These are phyloP conservation scores for Acrodontium crateriforme DNA, from an alignment of 2,329 filamentous ascomycete species.

Conservation along the genomic window DNA sequence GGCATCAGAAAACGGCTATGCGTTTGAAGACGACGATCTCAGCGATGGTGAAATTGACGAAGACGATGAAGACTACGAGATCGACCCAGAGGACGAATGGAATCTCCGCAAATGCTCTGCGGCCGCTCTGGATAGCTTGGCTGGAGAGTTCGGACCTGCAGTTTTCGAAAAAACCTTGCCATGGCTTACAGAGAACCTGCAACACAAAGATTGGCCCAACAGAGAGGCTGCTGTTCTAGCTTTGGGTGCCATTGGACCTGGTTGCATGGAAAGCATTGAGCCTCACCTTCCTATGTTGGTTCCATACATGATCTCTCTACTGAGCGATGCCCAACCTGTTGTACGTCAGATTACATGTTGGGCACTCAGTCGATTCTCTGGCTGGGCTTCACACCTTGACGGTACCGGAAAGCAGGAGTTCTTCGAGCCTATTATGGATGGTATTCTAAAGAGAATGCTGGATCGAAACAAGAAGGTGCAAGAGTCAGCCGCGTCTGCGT, in stretches of 20 bases:
- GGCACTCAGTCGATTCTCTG: constrained; percentile 86
- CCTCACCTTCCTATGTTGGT: constrained; percentile 85
- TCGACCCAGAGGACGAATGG: constrained; percentile 83
- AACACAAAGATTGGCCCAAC: constrained; percentile 78
- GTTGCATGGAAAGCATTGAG: constrained; percentile 77
- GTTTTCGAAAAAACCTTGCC: constrained; percentile 89
- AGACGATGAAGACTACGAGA: constrained; percentile 55
- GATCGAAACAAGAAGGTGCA: constrained; percentile 97
- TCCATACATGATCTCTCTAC: constrained; percentile 73
- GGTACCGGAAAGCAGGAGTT: constrained; percentile 57
- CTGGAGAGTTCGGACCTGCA: constrained; percentile 71
- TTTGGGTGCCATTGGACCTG: constrained; percentile 85
- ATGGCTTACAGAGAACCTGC: constrained; percentile 80
- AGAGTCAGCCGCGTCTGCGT: constrained; percentile 87
- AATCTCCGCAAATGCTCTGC: constrained; percentile 94
- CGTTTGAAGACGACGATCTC: constrained; percentile 47
- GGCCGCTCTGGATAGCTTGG: constrained; percentile 85
- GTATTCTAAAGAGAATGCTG: constrained; percentile 84
- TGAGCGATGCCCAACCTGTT: constrained; percentile 75
- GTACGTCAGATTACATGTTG: constrained; percentile 96
- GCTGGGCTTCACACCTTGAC: constrained; percentile 71
- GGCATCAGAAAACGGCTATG: constrained; percentile 19
- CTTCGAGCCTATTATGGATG: constrained; percentile 96
- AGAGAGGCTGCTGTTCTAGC: constrained; percentile 90
- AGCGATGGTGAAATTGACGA: constrained; percentile 82